Base-by-base conservation (phyloP, 2,329 filamentous ascomycete genomes). In the Pseudogymnoascus sp. region DNA sequence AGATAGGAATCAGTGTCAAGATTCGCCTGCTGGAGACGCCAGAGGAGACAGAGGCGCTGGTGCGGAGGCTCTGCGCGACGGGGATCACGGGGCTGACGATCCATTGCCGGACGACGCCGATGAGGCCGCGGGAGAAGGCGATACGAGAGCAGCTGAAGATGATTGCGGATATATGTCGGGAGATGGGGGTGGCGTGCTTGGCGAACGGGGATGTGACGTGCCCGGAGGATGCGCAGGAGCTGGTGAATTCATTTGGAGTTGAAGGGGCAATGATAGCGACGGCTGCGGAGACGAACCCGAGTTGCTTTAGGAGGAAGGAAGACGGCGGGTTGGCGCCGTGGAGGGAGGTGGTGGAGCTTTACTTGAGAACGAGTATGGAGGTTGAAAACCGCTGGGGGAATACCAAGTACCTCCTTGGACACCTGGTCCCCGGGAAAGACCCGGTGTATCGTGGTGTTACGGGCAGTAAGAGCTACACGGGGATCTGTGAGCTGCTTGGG, bases 211-310 rank as follows among this genome's bases (percentile, higher is more conserved):
- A 99, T 70, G 92, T 99, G 0, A 84, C 82, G 61, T 84, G 80
- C 37, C 84, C 89, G 61, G 88, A 90, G 59, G 80, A 96, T 63
- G 93, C 87, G 0, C 71, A 89, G 6, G 73, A 79, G 63, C 80
- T 99, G 5, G 87, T 92, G 64, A 70, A 82, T 27, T 88, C 96
- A 72, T 97, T 84, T 71, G 87, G 87, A n/a, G 89, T 89, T 5
- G 92, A 97, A 71, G 93, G 92, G 5, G 94, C 90, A 64, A 99
- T 99, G 94, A 97, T 99, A 69, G 94, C 94, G 8, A 94, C 91
- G 2, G 83, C 90, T 3, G 94, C 94, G 1, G 94, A 99, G 78
- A 84, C 87, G 66, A 99, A 99, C 72, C 85, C 92, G 2, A 95
- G 90, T 66, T 92, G 89, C 70, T 99, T 99, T 78, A 83, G 89